Evolutionary conservation across 805 yeast species (phyloP).

Genomic region (Sungouiozyma ichnusensis): DNA sequence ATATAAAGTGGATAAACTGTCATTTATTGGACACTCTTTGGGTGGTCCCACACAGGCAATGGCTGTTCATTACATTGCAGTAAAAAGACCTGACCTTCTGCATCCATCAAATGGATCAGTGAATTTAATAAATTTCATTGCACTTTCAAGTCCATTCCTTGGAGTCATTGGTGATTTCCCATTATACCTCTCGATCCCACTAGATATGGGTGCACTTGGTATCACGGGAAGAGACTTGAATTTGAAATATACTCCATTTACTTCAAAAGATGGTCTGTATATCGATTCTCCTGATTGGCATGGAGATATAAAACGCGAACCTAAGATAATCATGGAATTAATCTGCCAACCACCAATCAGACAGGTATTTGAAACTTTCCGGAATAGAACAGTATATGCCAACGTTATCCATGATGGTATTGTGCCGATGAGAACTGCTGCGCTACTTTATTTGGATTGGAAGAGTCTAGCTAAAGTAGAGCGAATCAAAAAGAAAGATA

Average conservation of each 20-base stretch:
- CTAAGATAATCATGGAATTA: conserved; percentile 55
- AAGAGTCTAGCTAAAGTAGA: conserved; percentile 50
- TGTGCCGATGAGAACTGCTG: conserved; percentile 86
- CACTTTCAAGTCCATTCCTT: conserved; percentile 79
- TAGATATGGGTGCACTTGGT: conserved; percentile 86
- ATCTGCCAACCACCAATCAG: conserved; percentile 72
- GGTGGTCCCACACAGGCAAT: conserved; percentile 91
- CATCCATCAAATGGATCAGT: conserved; percentile 27
- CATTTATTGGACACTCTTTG: conserved; percentile 86
- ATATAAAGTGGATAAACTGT: conserved; percentile 47
- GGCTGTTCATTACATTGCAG: conserved; percentile 67
- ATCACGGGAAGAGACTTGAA: conserved; percentile 87
- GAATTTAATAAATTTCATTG: conserved; percentile 67
- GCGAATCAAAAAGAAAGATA: conserved; percentile 17
- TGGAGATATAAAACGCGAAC: conserved; percentile 6
- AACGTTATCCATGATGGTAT: conserved; percentile 90
- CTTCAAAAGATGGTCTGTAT: conserved; percentile 20
- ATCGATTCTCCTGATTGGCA: conserved; percentile 3
- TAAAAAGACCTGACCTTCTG: conserved; percentile 60
- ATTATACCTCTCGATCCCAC: conserved; percentile 66
- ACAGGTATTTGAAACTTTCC: conserved; percentile 48
- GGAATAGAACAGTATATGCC: conserved; percentile 73
- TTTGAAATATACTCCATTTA: conserved; percentile 35
- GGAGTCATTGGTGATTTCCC: conserved; percentile 89
- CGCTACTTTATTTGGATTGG: conserved; percentile 80